Base-by-base conservation (phyloP, 1,139 yeast genomes). In the Ashbya aceris region DNA sequence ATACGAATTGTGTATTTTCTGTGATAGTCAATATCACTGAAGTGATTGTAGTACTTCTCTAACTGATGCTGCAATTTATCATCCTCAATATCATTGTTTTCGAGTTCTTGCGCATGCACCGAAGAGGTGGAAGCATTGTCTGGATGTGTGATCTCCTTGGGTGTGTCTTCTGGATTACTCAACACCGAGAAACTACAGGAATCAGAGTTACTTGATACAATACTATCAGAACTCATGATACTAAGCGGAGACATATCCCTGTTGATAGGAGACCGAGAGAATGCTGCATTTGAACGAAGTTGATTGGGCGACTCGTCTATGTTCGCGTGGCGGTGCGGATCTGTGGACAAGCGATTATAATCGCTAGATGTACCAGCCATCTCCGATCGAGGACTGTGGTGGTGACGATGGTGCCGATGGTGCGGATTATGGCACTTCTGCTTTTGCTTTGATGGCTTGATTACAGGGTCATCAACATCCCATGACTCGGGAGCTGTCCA, bases 401-500 rank as follows among this genome's bases (percentile, higher is more conserved):
- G 35, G 20, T 29, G 38, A 3, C 34, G 40, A 39, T 14, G 42
- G 35, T 38, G 52, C 34, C 37, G 53, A 35, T 42, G 45, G 32
- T 41, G 44, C 23, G 40, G 48, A 13, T 40, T 40, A 26, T 43
- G 45, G 9, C 36, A 42, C 14, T 36, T 44, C 23, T 36, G 45
- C 40, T 27, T 47, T 27, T 32, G 44, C 41, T 26, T 48, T 4
- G 45, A 44, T 40, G 27, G 46, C 48, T 28, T 48, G 43, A 8
- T 34, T 27, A 27, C 39, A 49, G 38, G 42, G 4, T 65, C 64
- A 49, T 76, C 78, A 7, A 81, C 85, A 50, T 80, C 89, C 91
- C 91, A 82, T 55, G 83, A 76, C 54, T 82, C 89, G 0, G 91
- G 91, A 1, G 91, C 83, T 30, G 69, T 69, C 91, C 91, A 67